Base-by-base conservation (phyloP, 441 rosid species). In the Lepidium campestre region DNA sequence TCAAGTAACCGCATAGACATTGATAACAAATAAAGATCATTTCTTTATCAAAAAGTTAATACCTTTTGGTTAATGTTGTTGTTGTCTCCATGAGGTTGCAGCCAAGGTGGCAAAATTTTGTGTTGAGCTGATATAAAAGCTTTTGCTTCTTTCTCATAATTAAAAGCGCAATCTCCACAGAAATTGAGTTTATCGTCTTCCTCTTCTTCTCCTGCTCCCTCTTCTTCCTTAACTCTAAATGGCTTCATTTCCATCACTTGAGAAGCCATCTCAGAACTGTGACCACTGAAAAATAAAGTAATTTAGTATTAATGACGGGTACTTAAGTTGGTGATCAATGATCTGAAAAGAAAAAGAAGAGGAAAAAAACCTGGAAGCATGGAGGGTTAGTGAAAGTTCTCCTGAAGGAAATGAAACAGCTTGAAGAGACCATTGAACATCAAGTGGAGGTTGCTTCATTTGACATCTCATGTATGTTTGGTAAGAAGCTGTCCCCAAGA, bases 371-470 rank as follows among this genome's bases (percentile, higher is more conserved):
- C 97, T 87, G 62, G 94, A 73, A 71, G 79, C 82, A 68, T 86
- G 90, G 70, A 92, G 95, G 68, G 83, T 82, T 69, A 92, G 67
- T 14, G 83, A 86, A 76, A 92, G 90, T 54, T 85, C 98, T 58
- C 84, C 85, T 7, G 96, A 82, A n/a, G 96, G 98, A 79, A 89
- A 74, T 12, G 94, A 85, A 66, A 89, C 88, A 70, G 93, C 86
- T 77, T 87, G 93, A 71, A 89, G 82, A 63, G 78, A 74, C 98
- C 98, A 89, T 55, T 87, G 89, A 64, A 75, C 70, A 73, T 91
- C 98, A 65, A 92, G 86, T 61, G 90, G 78, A 77, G 95, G 93
- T 63, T 84, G 89, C 64, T 79, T 87, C 91, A 82, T 86, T 63
- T 89, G 95, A 72, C 96, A 87, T 68, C 77, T 87, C 81, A 80